These are phyloP conservation scores for Grigorovia yakushimaensis DNA, from an alignment of 805 yeast species.

Conservation along the genomic window DNA sequence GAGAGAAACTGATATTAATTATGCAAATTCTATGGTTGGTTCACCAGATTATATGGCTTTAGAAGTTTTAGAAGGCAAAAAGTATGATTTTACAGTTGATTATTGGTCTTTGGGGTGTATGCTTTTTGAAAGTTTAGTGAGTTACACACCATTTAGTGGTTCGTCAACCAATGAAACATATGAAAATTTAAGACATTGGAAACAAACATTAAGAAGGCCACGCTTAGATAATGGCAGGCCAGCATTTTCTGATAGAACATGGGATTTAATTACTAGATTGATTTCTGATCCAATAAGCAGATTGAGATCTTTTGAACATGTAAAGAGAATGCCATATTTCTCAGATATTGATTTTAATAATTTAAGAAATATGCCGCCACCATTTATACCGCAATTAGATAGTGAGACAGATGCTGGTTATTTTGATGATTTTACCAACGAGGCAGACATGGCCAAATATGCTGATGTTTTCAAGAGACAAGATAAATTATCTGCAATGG, in stretches of 20 bases:
- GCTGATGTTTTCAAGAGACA: conserved; percentile 94
- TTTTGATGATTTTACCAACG: conserved; percentile 94
- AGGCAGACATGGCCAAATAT: conserved; percentile 94
- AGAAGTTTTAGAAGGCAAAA: conserved; percentile 89
- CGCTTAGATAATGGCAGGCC: conserved; percentile 82
- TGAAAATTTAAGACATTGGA: conserved; percentile 88
- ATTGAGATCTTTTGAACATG: conserved; percentile 69
- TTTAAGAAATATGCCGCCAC: conserved; percentile 68
- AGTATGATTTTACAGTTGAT: conserved; percentile 92
- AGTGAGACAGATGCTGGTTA: conserved; percentile 98
- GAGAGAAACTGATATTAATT: conserved; percentile 65
- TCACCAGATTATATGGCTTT: conserved; percentile 99
- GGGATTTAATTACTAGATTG: conserved; percentile 74
- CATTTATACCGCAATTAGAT: conserved; percentile 93
- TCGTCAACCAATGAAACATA: conserved; percentile 90
- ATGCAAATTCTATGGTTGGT: conserved; percentile 94
- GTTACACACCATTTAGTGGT: conserved; percentile 96
- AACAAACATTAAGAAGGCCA: conserved; percentile 78
- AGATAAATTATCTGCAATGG: conserved; percentile 66
- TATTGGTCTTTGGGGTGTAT: conserved; percentile 99
- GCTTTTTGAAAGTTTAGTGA: conserved; percentile 90
- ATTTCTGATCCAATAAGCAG: conserved; percentile 74
- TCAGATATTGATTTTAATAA: conserved; percentile 71
- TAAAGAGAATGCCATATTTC: conserved; percentile 72
- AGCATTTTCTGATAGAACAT: conserved; percentile 92